Evolutionary conservation across 805 yeast species (phyloP), one percentile per base, ranked within the genome.

Genomic region (Sporopachydermia quercuum): DNA sequence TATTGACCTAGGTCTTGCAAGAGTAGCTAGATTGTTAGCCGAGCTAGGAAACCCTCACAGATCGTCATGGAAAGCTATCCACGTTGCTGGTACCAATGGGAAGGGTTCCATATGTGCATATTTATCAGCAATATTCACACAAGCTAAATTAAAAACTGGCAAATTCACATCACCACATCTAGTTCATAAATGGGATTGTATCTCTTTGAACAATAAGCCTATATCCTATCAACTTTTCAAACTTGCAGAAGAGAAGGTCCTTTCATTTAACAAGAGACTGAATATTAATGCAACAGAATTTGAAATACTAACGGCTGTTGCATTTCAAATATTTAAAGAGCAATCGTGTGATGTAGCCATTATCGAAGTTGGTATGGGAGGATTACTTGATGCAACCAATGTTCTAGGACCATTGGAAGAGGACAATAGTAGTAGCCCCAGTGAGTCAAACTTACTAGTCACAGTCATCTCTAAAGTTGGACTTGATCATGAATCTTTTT

Each of bases 51-150:
- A 75, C 48, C 96, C 95, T 0, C 91, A 84, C 34, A 49, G 55
- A 6, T 45, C 54, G 13, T 48, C 60, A 3, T 74, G 74, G 51
- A 71, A 72, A 44, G 76, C 85, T 1, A 62, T 91, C n/a, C 98
- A 91, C 53, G 70, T 91, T 3, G 96, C 96, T 0, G 98, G 98
- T 0, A 89, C 98, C 5, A 89, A 89, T 53, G 98, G 98, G 0
- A 89, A 89, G 53, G 98, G 98, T 0, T 86, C 96, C 0, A 82
- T 87, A 0, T 76, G 94, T 43, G 77, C 96, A 0, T 87, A 86
- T 53, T 43, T 91, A 5, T 67, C 85, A 3, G 74, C 85, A 14
- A 64, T 78, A 2, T 56, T 87, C 17, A 65, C 71, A 15, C 54
- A 56, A 11, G 63, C 72, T 16, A 62, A 53, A 13, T 57, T 71